These are phyloP conservation scores for Apiospora arundinis DNA, from an alignment of 2,329 filamentous ascomycete species.

Conservation along the genomic window DNA sequence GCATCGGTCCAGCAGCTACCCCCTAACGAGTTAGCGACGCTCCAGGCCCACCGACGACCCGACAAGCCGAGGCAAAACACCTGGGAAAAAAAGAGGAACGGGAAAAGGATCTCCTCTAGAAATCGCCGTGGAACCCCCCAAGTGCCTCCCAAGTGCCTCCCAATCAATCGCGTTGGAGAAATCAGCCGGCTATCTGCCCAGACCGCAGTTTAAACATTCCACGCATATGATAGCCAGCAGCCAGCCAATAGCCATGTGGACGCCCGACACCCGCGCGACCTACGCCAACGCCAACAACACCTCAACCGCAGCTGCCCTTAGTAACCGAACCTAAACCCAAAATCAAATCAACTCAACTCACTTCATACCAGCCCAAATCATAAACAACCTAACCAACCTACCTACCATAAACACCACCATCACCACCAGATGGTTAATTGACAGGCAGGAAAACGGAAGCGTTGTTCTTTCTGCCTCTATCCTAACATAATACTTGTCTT, in stretches of 20 bases:
- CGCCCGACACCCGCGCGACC: not conserved
- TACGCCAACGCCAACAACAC: no score
- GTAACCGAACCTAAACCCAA: not conserved
- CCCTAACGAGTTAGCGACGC: not conserved
- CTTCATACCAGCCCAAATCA: no score
- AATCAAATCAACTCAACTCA: not conserved
- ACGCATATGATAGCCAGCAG: not conserved
- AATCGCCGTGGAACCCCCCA: not conserved
- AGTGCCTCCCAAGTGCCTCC: no score
- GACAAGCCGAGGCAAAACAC: constrained; percentile 15
- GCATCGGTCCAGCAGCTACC: not conserved
- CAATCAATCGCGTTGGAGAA: not conserved
- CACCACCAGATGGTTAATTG: not conserved
- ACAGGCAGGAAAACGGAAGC: not conserved
- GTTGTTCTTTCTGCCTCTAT: not conserved
- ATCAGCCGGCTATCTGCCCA: constrained; percentile 13
- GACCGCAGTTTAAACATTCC: constrained; percentile 15
- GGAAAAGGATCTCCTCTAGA: not conserved
- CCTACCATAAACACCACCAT: not conserved
- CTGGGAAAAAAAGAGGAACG: not conserved
- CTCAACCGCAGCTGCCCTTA: not conserved
- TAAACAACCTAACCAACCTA: not conserved
- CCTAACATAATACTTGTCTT: not conserved
- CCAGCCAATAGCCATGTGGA: not conserved
- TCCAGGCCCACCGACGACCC: not conserved